Percentiles rank a stretch among this genome's conserved stretches.
Conservation (phyloP, 2,329 filamentous ascomycete species). For the Aspergillus vadensis region DNA sequence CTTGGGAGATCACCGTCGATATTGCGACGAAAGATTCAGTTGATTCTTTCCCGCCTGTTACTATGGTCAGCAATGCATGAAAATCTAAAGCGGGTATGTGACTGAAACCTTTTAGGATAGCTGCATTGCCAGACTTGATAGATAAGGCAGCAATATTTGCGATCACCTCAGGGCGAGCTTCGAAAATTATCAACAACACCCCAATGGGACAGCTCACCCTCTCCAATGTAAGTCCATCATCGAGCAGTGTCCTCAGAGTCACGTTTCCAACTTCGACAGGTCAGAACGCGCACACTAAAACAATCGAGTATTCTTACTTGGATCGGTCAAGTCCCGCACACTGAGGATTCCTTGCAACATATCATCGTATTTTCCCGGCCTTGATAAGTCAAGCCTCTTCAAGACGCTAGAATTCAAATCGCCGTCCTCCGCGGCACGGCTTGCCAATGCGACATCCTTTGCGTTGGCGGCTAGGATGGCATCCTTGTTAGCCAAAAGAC, state of each 20-base stretch:
- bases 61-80: conserved; percentile 9
- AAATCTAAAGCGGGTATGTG: neutral
- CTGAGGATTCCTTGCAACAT: conserved; percentile 95
- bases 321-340: conserved; percentile 81
- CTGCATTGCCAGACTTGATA: conserved; percentile 95
- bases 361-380: conserved; percentile 91
- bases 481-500: conserved; percentile 69
- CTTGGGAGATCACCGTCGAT: conserved; percentile 77
- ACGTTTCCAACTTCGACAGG: conserved; percentile 70
- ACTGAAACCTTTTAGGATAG: conserved; percentile 78
- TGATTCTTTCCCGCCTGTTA: conserved; percentile 82
- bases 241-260: conserved; percentile 79
- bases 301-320: conserved; percentile 61
- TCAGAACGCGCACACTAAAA: conserved; percentile 5
- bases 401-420: conserved; percentile 78
- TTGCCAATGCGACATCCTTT: conserved; percentile 74
- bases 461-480: conserved; percentile 85
- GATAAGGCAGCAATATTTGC: conserved; percentile 95
- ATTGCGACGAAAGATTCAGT: conserved; percentile 94
- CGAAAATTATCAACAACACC: conserved; percentile 97
- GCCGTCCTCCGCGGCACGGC: conserved; percentile 71
- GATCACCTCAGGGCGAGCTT: conserved; percentile 95
- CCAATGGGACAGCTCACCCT: conserved; percentile 93
- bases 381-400: conserved; percentile 82
- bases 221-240: conserved; percentile 82